Conservation (phyloP, 2,329 filamentous ascomycete genomes). For the Chaetothyriales sp. region DNA sequence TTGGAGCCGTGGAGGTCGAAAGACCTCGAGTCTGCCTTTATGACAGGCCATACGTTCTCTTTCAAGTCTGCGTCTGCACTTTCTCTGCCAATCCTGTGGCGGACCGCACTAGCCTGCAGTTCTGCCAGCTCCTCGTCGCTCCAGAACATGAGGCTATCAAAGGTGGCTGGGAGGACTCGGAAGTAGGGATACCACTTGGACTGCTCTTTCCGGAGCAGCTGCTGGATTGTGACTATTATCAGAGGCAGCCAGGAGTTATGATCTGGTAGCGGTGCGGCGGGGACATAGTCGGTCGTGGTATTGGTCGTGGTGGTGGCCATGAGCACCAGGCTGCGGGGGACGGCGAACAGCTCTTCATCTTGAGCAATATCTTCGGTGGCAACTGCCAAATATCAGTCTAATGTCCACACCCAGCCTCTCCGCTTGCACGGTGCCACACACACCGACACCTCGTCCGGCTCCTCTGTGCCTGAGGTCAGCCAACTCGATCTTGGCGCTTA, state of each 20-base stretch:
- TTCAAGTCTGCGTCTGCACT: slow-evolving; percentile 57
- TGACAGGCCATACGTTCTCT: slow-evolving; percentile 39
- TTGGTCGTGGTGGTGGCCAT: slow-evolving; percentile 45
- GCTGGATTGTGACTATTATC: slow-evolving; percentile 70
- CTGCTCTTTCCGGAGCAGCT: slow-evolving; percentile 41
- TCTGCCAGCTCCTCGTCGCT: slow-evolving; percentile 49
- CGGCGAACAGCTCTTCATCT: slow-evolving; percentile 65
- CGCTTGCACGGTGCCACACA: slow-evolving; percentile 15
- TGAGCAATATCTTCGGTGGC: slow-evolving; percentile 53
- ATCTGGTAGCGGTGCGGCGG: slow-evolving; percentile 20
- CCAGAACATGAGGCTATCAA: slow-evolving; percentile 91
- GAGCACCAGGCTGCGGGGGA: slow-evolving; percentile 58
- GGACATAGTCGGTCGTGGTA: slow-evolving; percentile 28
- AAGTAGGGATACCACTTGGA: slow-evolving; percentile 71
- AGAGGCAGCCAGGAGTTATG: slow-evolving; percentile 38
- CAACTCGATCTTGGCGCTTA: slow-evolving; percentile 44
- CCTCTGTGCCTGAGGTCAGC: slow-evolving; percentile 41
- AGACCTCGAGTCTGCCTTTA: slow-evolving; percentile 25
- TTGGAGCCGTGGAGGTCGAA: slow-evolving; percentile 28
- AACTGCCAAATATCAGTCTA: slow-evolving; percentile 24
- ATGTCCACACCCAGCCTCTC: neutral
- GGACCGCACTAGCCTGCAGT: slow-evolving; percentile 63
- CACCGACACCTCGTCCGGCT: slow-evolving; percentile 50
- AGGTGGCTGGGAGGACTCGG: slow-evolving; percentile 51
- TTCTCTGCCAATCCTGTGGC: slow-evolving; percentile 58